These are phyloP conservation scores for Pichia sp. DNA, from an alignment of 1,139 yeast genomes.

Conservation along the genomic window DNA sequence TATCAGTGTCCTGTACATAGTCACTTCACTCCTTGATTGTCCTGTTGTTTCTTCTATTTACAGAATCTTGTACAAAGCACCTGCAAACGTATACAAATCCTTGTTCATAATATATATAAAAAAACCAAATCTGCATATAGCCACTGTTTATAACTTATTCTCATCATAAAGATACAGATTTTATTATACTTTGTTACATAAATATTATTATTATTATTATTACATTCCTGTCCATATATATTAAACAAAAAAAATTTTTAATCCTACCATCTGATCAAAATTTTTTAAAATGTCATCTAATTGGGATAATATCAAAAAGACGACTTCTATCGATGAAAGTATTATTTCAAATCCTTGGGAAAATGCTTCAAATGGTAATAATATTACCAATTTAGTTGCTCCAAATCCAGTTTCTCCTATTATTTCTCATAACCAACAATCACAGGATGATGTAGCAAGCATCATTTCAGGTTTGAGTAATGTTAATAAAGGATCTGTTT, in stretches of 20 bases:
- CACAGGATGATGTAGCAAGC: conserved; percentile 44
- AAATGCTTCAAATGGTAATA: conserved; percentile 18
- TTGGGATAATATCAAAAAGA: conserved; percentile 21
- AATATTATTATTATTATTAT: not conserved
- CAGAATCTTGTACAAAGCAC: not conserved
- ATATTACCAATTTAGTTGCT: conserved; percentile 15
- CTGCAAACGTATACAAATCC: not conserved
- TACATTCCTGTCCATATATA: too few relatives aligned
- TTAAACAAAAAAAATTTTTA: too few relatives aligned
- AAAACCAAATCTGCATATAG: too few relatives aligned
- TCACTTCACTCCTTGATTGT: not conserved
- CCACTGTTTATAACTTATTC: too few relatives aligned
- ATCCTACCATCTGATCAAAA: not conserved
- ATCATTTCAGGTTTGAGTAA: conserved; percentile 33
- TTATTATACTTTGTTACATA: not conserved
- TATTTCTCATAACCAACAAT: conserved; percentile 10
- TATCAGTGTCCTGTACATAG: conserved; percentile 11
- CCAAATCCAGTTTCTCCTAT: conserved; percentile 20
- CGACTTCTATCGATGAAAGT: conserved; percentile 23
- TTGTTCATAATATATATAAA: not conserved
- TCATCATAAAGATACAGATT: too few relatives aligned
- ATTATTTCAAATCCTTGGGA: conserved; percentile 27
- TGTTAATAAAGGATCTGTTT: conserved; percentile 20
- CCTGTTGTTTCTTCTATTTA: not conserved
- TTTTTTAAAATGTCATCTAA: conserved; percentile 17